Conservation (phyloP, 306 rosid genomes). For the Vigna hirtella region DNA sequence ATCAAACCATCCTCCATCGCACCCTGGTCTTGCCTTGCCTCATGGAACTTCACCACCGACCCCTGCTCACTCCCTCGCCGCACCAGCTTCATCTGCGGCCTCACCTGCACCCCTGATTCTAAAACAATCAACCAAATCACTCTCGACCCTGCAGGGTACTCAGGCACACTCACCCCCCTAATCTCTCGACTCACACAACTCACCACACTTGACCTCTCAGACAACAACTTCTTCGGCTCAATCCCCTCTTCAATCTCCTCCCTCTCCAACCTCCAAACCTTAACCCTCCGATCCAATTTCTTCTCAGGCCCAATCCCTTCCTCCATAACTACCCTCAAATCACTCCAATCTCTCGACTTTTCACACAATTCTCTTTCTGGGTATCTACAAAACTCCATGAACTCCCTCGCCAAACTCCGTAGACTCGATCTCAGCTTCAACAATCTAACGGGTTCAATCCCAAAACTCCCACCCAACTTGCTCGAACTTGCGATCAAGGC, state of each 20-base stretch:
- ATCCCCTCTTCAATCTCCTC: slow-evolving; percentile 77
- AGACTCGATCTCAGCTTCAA: slow-evolving; percentile 86
- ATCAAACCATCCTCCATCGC: slow-evolving; percentile 71
- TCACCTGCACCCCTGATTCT: slow-evolving; percentile 73
- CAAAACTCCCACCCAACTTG: slow-evolving; percentile 68
- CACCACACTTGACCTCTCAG: slow-evolving; percentile 71
- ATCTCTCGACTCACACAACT: slow-evolving; percentile 68
- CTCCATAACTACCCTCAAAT: slow-evolving; percentile 58
- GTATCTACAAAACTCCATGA: slow-evolving; percentile 56
- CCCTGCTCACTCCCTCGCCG: slow-evolving; percentile 85
- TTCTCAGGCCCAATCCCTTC: slow-evolving; percentile 68
- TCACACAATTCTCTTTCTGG: slow-evolving; percentile 69
- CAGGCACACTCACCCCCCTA: slow-evolving; percentile 74
- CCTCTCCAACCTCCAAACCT: slow-evolving; percentile 62
- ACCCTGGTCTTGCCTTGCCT: slow-evolving; percentile 75
- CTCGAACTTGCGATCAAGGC: slow-evolving; percentile 76
- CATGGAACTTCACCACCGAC: slow-evolving; percentile 89
- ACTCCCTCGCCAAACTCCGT: slow-evolving; percentile 52
- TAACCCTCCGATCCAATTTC: slow-evolving; percentile 75
- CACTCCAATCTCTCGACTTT: slow-evolving; percentile 67
- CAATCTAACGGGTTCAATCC: slow-evolving; percentile 61
- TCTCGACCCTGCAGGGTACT: slow-evolving; percentile 86
- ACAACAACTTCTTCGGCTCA: slow-evolving; percentile 68
- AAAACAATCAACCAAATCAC: slow-evolving; percentile 76
- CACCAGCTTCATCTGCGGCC: slow-evolving; percentile 73